These are phyloP conservation scores for Mortierella sp. DNA, from an alignment of 371 early-diverging fungal genomes.

Conservation along the genomic window DNA sequence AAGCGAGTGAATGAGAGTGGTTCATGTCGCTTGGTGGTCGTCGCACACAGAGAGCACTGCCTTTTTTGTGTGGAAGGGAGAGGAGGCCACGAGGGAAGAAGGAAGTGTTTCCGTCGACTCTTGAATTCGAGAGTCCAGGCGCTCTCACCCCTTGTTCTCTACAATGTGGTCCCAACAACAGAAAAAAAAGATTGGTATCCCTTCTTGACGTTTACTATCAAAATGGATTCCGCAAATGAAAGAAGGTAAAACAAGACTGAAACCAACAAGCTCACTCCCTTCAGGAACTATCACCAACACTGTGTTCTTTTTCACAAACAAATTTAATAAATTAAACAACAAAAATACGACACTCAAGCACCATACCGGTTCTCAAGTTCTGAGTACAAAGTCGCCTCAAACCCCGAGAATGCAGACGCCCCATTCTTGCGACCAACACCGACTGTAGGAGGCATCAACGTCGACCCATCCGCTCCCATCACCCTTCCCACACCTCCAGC, in stretches of 20 bases:
- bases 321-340: background rate
- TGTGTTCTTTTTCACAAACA: background rate
- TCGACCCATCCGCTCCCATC: background rate
- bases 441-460: background rate
- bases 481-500: background rate
- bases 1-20: no score
- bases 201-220: no score
- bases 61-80: background rate
- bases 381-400: slow-evolving; percentile 47
- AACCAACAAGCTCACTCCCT: background rate
- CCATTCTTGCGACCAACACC: background rate
- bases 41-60: background rate
- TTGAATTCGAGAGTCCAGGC: background rate
- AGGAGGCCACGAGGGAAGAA: background rate
- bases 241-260: background rate
- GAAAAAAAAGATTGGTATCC: background rate
- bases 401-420: slow-evolving; percentile 23
- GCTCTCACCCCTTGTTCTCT: background rate
- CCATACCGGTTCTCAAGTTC: slow-evolving; percentile 48
- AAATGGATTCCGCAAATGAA: no score
- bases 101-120: background rate
- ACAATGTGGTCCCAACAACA: background rate
- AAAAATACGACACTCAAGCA: background rate
- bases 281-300: background rate
- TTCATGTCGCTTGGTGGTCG: background rate